A percentile compares a stretch with the other conserved stretches of the same genome.
phyloP scores from a whole-genome alignment of 2,329 filamentous ascomycete species.

The Ustulina deusta region DNA sequence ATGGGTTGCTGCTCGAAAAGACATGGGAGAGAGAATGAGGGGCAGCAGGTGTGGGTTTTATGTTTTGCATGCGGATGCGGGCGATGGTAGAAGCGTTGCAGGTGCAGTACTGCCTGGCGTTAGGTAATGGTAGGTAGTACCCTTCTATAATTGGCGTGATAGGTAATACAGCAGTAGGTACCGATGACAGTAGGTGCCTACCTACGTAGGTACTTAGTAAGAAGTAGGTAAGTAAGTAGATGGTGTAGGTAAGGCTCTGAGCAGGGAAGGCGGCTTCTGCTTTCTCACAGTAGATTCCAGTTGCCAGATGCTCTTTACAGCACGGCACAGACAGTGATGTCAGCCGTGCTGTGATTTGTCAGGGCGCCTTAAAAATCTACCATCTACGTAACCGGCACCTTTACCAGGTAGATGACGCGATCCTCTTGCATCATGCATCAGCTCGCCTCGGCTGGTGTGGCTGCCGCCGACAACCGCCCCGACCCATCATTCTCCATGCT shows the following conservation, averaged over 20 bases:
- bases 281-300: neutral
- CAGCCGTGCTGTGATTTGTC: constrained; percentile 42
- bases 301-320: constrained; percentile 11
- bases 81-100: neutral
- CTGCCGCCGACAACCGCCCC: constrained; percentile 38
- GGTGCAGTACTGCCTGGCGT: neutral
- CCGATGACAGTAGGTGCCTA: too few relatives aligned
- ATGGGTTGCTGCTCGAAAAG: constrained; percentile 42
- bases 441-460: constrained; percentile 28
- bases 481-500: neutral
- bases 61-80: constrained; percentile 7
- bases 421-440: constrained; percentile 36
- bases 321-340: constrained; percentile 29
- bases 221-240: neutral
- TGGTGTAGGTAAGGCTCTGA: neutral
- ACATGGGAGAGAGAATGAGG: constrained; percentile 40
- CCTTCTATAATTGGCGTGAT: constrained; percentile 28
- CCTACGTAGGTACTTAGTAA: constrained; percentile 2
- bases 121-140: too few relatives aligned
- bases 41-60: constrained; percentile 41
- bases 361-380: constrained; percentile 23
- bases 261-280: neutral
- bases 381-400: neutral
- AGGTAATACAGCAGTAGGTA: too few relatives aligned
- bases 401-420: constrained; percentile 35